Percentiles rank a stretch among this genome's conserved stretches.
phyloP scores from a whole-genome alignment of 768 basidiomycete genomes.

The Sarcodon sp. region DNA sequence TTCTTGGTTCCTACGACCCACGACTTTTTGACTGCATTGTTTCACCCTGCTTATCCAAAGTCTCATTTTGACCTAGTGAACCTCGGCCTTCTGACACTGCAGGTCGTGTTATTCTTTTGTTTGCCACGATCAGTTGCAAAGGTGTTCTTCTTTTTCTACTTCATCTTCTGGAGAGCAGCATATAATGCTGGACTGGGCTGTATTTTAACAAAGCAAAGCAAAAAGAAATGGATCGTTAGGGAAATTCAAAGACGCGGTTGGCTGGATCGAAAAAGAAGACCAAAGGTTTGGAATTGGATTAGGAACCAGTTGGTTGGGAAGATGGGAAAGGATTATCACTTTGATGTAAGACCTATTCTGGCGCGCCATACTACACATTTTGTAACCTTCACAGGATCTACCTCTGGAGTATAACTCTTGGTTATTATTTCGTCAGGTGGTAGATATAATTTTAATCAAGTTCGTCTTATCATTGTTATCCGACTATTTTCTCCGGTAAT shows the following conservation, averaged over 20 bases:
- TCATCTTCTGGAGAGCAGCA: constrained; percentile 84
- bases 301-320: constrained; percentile 76
- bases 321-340: constrained; percentile 91
- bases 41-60: constrained; percentile 74
- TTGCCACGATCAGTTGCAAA: constrained; percentile 44
- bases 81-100: constrained; percentile 63
- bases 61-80: constrained; percentile 84
- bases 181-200: constrained; percentile 93
- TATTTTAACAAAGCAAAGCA: constrained; percentile 91
- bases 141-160: constrained; percentile 78
- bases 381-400: constrained; percentile 42
- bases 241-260: constrained; percentile 71
- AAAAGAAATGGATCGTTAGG: constrained; percentile 86
- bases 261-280: constrained; percentile 66
- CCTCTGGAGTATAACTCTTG: constrained; percentile 94
- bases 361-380: constrained; percentile 2
- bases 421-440: constrained; percentile 91
- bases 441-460: constrained; percentile 95
- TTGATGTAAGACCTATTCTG: constrained; percentile 48
- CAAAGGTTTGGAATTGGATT: constrained; percentile 70
- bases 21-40: constrained; percentile 76
- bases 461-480: constrained; percentile 23
- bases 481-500: neutral
- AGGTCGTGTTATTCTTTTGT: constrained; percentile 58
- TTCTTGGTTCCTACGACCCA: constrained; percentile 91